phyloP scores from a whole-genome alignment of 371 early-diverging fungal species.

The Thermomucor indicae-seudaticae region DNA sequence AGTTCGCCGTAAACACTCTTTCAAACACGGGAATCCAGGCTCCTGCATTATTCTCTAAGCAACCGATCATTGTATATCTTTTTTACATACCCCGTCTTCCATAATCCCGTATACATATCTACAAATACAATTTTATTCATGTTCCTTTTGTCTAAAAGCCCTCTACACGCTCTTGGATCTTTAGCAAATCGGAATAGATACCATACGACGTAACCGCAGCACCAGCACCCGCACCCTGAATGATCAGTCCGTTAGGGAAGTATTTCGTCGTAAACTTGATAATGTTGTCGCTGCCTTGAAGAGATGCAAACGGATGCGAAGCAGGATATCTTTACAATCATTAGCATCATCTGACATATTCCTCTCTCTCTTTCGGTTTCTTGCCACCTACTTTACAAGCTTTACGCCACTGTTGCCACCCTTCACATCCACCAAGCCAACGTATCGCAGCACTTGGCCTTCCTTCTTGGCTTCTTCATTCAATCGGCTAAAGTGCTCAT shows the following conservation, averaged over 20 bases:
- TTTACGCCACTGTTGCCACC: constrained; percentile 71
- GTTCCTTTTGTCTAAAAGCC: constrained; percentile 13
- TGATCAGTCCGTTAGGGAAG: constrained; percentile 91
- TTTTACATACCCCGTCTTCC: too few species aligned
- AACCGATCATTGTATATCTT: too few species aligned
- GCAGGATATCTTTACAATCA: constrained; percentile 75
- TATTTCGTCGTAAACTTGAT: constrained; percentile 91
- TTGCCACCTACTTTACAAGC: constrained; percentile 56
- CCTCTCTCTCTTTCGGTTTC: background rate
- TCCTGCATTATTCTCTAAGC: too few species aligned
- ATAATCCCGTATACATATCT: too few species aligned
- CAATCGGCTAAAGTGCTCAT: constrained; percentile 74
- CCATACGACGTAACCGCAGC: constrained; percentile 97
- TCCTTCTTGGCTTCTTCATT: constrained; percentile 71
- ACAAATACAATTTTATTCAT: too few species aligned
- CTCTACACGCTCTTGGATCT: constrained; percentile 68
- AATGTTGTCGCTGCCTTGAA: constrained; percentile 96
- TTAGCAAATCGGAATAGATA: constrained; percentile 86
- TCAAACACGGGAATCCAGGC: too few species aligned
- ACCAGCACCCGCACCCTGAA: constrained; percentile 97
- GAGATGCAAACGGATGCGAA: constrained; percentile 91
- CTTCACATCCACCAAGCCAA: constrained; percentile 82
- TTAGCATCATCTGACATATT: too few species aligned
- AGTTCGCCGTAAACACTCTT: too few species aligned
- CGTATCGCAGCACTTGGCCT: constrained; percentile 85